Base-by-base conservation (phyloP, 1,284 basidiomycete genomes). In the Phylloboletellus chloephorus region DNA sequence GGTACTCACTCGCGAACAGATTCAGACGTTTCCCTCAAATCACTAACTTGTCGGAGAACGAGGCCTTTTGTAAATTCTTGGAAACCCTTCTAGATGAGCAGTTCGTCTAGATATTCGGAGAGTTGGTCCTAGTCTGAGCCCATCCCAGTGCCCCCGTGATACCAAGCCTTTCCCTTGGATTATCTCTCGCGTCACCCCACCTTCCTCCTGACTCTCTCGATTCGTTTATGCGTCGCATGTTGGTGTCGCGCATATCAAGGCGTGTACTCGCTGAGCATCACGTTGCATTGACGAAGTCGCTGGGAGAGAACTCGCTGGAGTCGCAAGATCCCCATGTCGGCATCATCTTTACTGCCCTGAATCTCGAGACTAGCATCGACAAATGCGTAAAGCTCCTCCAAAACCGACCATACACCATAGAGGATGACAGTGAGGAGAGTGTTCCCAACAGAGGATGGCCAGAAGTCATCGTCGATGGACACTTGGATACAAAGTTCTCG, bases 251-350 rank as follows among this genome's bases (percentile, higher is more conserved):
- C 39, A 92, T 95, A 58, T 92, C 90, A 7, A 74, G 91, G 17
- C 78, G 92, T 29, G 91, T 95, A 20, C 72, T 95, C 21, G 88
- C 83, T 2, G 88, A 94, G 57, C 91, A 95, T 55, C 91, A 95
- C 53, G 80, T 94, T 41, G 85, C 88, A 3, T 69, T 95, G 4
- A 84, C 87, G 4, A 74, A 79, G 43, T 75, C 74, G 26, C 71
- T 72, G 19, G 69, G 68, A 41, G 59, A 60, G 26, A 60, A 68
- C 30, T 45, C 51, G 17, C 35, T 54, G 12, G 44, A 52, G 24
- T 52, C 44, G 31, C 52, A 59, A 22, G 74, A 82, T 45, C 74
- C 79, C 8, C 85, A 85, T 56, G 88, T 95, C 20, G 91, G 91
- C 7, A 86, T 95, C 49, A 92, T 95, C 38, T 83, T 83, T 53